These are phyloP conservation scores for Tanacetum coccineum DNA, from an alignment of 129 eudicot species.

Conservation along the genomic window DNA sequence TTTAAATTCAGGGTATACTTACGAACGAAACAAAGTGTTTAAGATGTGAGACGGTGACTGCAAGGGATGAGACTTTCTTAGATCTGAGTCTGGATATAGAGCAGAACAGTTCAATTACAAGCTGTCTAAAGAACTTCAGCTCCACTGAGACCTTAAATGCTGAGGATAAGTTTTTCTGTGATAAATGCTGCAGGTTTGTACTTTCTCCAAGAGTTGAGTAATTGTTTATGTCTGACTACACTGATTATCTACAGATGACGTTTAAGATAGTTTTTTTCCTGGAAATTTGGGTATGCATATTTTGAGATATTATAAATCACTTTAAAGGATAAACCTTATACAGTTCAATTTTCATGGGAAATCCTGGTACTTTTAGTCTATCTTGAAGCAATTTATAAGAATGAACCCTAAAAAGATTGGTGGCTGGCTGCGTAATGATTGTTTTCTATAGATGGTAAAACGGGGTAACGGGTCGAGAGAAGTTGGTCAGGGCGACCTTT, in stretches of 20 bases:
- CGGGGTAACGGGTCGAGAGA: neutral
- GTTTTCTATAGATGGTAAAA: neutral
- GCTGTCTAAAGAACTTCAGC: conserved; percentile 70
- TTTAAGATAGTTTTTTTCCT: neutral
- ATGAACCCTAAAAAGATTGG: too few species aligned
- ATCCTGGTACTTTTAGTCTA: too few species aligned
- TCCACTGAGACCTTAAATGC: conserved; percentile 88
- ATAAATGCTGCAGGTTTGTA: conserved; percentile 74
- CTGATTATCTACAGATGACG: conserved; percentile 3
- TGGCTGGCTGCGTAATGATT: too few species aligned
- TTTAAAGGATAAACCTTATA: neutral
- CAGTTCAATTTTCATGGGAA: neutral
- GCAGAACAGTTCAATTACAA: conserved; percentile 70
- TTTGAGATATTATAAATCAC: neutral
- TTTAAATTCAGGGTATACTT: conserved; percentile 49
- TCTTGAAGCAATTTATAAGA: too few species aligned
- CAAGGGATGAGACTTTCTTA: conserved; percentile 71
- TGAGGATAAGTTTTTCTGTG: conserved; percentile 85
- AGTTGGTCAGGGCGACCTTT: neutral
- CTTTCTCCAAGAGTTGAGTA: neutral
- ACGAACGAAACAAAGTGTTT: conserved; percentile 75
- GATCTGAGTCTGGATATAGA: conserved; percentile 77
- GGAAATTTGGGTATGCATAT: conserved; percentile 1
- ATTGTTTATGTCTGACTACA: neutral
- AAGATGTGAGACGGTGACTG: conserved; percentile 73